Base-by-base conservation (phyloP, 805 yeast species). In the Blastobotrys terrestris region DNA sequence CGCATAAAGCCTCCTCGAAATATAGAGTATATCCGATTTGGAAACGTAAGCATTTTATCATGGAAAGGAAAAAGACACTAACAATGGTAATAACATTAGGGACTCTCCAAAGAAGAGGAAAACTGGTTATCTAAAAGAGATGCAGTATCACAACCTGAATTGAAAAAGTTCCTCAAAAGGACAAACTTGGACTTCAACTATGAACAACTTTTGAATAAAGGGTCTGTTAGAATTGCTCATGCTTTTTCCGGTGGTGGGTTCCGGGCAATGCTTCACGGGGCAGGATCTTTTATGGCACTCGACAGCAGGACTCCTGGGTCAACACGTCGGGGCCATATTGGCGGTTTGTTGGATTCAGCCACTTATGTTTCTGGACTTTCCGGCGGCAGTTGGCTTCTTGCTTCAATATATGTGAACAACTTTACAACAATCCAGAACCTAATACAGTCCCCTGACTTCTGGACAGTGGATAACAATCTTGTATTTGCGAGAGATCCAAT, bases 181-280 rank as follows among this genome's bases (percentile, higher is more conserved):
- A 62, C 87, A 84, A 81, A 79, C 87, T 3, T 72, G 84, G 13
- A 79, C 85, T 18, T 82, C 81, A 59, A 79, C 72, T 2, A 77
- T 84, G 39, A 64, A 77, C 16, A 72, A 71, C 74, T 84, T 52
- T 86, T 94, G 94, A 78, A 85, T 58, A 71, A 86, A 48, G 72
- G 73, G 11, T 69, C 79, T 55, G 48, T 67, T 43, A 59, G 57
- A 11, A 55, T 68, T 31, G 76, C 72, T 5, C 55, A 70, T 14
- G 83, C 89, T 3, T 81, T 83, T 58, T 80, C 88, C 15, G 97
- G 96, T 45, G 97, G 97, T 61, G 97, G 97, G 3, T 90, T 86
- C 66, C 75, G 96, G 57, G 94, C 96, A 35, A 86, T 89, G 87
- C 68, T 88, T 44, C 69, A 75, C 53, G 95, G 95, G 1, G 95